Conservation (phyloP, 2,329 filamentous ascomycete genomes). For the Talaromyces piceae region DNA sequence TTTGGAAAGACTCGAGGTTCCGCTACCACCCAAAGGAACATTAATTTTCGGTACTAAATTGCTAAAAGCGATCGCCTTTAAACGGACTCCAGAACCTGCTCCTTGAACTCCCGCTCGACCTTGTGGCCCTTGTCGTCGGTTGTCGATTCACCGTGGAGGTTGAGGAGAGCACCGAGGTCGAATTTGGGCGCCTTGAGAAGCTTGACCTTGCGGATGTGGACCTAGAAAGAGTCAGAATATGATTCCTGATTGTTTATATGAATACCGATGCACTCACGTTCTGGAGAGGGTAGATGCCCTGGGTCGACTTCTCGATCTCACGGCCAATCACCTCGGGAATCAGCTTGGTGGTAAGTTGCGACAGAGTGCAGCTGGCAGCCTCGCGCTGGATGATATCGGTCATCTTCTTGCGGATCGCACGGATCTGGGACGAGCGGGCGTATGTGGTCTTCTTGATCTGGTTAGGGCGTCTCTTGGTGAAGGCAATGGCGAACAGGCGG, state of each 20-base stretch:
- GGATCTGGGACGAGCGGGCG: conserved; percentile 92
- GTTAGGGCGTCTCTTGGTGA: conserved; percentile 98
- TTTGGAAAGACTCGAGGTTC: not conserved
- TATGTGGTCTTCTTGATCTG: conserved; percentile 99
- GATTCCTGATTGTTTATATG: conserved; percentile 17
- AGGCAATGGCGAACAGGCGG: conserved; percentile 96
- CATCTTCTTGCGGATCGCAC: conserved; percentile 99
- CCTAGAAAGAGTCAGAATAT: conserved; percentile 45
- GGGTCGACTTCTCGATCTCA: conserved; percentile 98
- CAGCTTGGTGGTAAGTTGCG: conserved; percentile 95
- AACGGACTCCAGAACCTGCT: conserved; percentile 87
- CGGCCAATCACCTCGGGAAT: conserved; percentile 99
- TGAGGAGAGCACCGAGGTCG: conserved; percentile 91
- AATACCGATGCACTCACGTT: conserved; percentile 57
- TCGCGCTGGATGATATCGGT: conserved; percentile 97
- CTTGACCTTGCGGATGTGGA: conserved; percentile 99
- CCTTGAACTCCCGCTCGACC: conserved; percentile 99
- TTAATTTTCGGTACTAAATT: not conserved
- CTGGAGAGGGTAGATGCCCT: conserved; percentile 99
- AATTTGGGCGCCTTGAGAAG: conserved; percentile 98
- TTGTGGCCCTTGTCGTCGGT: conserved; percentile 97
- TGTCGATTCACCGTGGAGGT: conserved; percentile 93
- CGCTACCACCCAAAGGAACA: not conserved
- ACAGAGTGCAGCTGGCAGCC: conserved; percentile 86
- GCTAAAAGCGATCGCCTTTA: conserved; percentile 46